Evolutionary conservation across 2,329 filamentous ascomycete genomes (phyloP), one percentile per base, ranked within the genome.

Genomic region (Cordyceps militaris): DNA sequence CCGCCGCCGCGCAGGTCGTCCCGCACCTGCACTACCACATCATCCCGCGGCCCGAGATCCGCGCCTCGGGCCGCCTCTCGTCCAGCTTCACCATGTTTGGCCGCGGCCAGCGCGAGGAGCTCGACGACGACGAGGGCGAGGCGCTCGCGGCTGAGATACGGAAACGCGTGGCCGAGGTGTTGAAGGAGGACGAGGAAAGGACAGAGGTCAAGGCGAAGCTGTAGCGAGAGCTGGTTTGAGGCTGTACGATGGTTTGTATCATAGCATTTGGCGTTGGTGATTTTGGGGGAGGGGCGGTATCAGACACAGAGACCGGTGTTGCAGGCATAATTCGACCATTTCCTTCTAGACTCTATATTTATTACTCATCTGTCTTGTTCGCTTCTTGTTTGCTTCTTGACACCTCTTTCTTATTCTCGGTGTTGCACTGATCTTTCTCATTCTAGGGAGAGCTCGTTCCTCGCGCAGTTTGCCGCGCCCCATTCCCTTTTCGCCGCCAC

Each of bases 21-120:
- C 88, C 88, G 23, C 93, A 97, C 71, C 87, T 95, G 50, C 93
- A 99, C 71, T 97, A 95, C 70, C 94, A 99, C 66, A 81, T 97
- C 54, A 95, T 99, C 34, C 93, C 93, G 0, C 77, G 93, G 38
- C 91, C 92, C 0, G 84, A 88, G 73, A 81, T 81, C 59, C 76
- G 75, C 63, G 80, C 75, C 48, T 79, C 76, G 62, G 79, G 76
- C 7, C 69, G 74, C 48, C 75, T 74, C 64, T 81, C 81, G 59
- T 78, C 82, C 75, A 85, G 84, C 68, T 92, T 91, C 74, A 90
- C 86, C 48, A 92, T 92, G 88, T 93, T 93, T 74, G 89, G 89
- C 1, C 73, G 86, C 14, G 89, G 89, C 0, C 77, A 80, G 67
- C 75, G 89, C 57, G 83, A 86, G 62, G 89, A 93, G 61, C 67